These are phyloP conservation scores for Ustilago cynodontis DNA, from an alignment of 1,284 basidiomycete genomes.

Conservation along the genomic window DNA sequence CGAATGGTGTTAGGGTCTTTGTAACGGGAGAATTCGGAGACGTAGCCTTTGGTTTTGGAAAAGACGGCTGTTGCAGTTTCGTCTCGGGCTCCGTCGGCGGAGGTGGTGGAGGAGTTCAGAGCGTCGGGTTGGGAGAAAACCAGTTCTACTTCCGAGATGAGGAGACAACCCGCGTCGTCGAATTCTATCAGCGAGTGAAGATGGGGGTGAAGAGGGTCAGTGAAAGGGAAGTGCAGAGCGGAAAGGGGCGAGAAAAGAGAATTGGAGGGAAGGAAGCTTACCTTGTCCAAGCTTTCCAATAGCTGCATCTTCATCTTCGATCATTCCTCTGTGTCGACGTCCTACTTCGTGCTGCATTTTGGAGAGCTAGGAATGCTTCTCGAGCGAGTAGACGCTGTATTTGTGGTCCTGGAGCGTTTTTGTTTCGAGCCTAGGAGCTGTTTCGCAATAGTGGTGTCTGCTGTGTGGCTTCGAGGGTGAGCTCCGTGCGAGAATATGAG, in stretches of 20 bases:
- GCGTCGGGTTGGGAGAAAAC: conserved; percentile 83
- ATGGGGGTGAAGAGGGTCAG: not conserved
- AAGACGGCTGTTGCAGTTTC: conserved; percentile 77
- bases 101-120: conserved; percentile 24
- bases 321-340: conserved; percentile 47
- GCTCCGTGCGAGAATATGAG: not conserved
- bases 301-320: conserved; percentile 60
- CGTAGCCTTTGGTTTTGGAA: conserved; percentile 91
- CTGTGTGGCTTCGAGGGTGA: not conserved
- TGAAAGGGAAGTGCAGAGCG: not conserved
- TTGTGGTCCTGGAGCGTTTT: too few species aligned
- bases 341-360: conserved; percentile 42
- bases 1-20: conserved; percentile 86
- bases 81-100: not conserved
- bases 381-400: not conserved
- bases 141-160: conserved; percentile 91
- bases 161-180: conserved; percentile 87
- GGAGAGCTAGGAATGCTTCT: not conserved
- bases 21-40: conserved; percentile 89
- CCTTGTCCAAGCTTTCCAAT: conserved; percentile 51
- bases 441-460: too few species aligned
- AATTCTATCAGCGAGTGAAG: conserved; percentile 75
- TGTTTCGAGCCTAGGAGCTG: too few species aligned
- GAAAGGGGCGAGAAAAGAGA: not conserved
- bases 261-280: not conserved